Percentiles rank a stretch among this genome's conserved stretches.
Evolutionary conservation across 495 filamentous ascomycete species (phyloP).

Genomic region (Penicillium lagena): DNA sequence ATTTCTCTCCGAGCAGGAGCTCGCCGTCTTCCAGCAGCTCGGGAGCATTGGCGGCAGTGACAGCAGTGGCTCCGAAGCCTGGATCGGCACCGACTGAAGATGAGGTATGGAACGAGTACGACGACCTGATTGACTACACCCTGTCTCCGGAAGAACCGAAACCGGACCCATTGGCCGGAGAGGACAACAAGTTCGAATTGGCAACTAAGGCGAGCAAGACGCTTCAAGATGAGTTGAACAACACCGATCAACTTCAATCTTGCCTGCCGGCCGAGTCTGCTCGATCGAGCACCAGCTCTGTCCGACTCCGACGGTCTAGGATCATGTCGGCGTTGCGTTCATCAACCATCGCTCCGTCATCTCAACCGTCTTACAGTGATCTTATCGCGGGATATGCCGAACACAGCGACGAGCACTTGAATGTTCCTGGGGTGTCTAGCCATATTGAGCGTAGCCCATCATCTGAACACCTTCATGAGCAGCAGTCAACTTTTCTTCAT

Average conservation of each 20-base stretch:
- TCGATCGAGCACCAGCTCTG: slow-evolving; percentile 25
- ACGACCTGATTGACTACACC: slow-evolving; percentile 78
- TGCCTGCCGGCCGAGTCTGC: slow-evolving; percentile 15
- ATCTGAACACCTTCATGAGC: slow-evolving; percentile 10
- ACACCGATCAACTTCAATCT: slow-evolving; percentile 3
- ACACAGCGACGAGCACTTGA: not conserved
- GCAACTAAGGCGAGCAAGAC: slow-evolving; percentile 36
- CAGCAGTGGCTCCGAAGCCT: slow-evolving; percentile 54
- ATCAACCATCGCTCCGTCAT: slow-evolving; percentile 28
- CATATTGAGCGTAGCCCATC: slow-evolving; percentile 2
- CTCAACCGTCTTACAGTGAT: slow-evolving; percentile 34
- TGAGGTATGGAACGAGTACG: slow-evolving; percentile 92
- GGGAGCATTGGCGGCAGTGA: slow-evolving; percentile 51
- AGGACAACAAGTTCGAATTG: slow-evolving; percentile 26
- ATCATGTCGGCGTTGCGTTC: slow-evolving; percentile 37
- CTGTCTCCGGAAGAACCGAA: slow-evolving; percentile 44
- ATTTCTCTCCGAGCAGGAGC: slow-evolving; percentile 64
- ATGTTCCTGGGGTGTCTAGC: too few relatives aligned
- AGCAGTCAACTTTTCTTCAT: slow-evolving; percentile 23
- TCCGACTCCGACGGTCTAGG: slow-evolving; percentile 33
- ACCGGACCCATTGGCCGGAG: slow-evolving; percentile 6
- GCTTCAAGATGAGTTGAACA: slow-evolving; percentile 33
- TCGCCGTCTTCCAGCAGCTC: slow-evolving; percentile 68
- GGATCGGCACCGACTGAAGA: slow-evolving; percentile 62
- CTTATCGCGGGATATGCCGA: slow-evolving; percentile 29